These are phyloP conservation scores for Dothideomycetes sp. DNA, from an alignment of 2,329 filamentous ascomycete genomes.

Conservation along the genomic window DNA sequence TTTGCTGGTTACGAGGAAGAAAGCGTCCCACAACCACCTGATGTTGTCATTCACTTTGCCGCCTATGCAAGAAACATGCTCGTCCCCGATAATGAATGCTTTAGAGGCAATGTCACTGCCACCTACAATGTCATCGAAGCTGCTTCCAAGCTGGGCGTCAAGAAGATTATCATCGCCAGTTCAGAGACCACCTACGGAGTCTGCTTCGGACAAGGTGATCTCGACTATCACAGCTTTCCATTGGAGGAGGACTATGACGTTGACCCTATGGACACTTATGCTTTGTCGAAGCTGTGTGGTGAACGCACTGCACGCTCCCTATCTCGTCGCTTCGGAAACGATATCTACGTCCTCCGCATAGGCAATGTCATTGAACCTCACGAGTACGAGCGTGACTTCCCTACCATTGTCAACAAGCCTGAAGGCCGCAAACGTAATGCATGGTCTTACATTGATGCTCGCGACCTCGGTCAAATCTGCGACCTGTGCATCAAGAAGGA, in stretches of 20 bases:
- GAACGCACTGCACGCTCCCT: slow-evolving; percentile 51
- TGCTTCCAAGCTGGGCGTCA: slow-evolving; percentile 51
- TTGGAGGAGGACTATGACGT: slow-evolving; percentile 51
- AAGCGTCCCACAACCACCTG: slow-evolving; percentile 38
- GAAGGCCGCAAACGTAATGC: slow-evolving; percentile 47
- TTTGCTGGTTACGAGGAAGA: slow-evolving; percentile 41
- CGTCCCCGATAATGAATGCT: slow-evolving; percentile 52
- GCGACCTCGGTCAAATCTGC: slow-evolving; percentile 55
- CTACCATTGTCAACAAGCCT: slow-evolving; percentile 42
- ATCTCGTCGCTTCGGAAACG: slow-evolving; percentile 44
- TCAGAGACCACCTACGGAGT: slow-evolving; percentile 54
- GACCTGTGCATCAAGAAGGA: slow-evolving; percentile 44
- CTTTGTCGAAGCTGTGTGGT: slow-evolving; percentile 50
- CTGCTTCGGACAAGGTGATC: slow-evolving; percentile 50
- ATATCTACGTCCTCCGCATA: slow-evolving; percentile 54
- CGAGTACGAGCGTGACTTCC: slow-evolving; percentile 48
- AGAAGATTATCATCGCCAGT: slow-evolving; percentile 53
- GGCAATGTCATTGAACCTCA: slow-evolving; percentile 54
- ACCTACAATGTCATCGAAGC: slow-evolving; percentile 57
- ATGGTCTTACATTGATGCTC: slow-evolving; percentile 55
- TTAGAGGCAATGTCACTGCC: slow-evolving; percentile 45
- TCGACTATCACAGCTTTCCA: slow-evolving; percentile 49
- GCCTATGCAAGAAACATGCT: slow-evolving; percentile 53
- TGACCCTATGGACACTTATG: slow-evolving; percentile 54
- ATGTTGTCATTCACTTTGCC: slow-evolving; percentile 55